phyloP scores from a whole-genome alignment of 768 basidiomycete species.

The Xanthoconium stramineum region DNA sequence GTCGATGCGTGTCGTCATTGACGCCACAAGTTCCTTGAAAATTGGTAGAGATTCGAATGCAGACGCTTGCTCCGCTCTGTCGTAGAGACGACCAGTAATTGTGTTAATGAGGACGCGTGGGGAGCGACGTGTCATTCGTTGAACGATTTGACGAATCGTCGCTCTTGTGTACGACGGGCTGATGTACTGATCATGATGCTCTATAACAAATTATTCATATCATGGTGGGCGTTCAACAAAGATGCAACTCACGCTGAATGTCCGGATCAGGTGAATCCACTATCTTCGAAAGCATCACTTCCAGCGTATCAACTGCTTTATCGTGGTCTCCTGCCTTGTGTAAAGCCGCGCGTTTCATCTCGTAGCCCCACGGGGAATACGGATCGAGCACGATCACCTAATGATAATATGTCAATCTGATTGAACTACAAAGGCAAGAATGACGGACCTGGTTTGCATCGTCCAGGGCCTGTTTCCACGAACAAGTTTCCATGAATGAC shows the following conservation, averaged over 20 bases:
- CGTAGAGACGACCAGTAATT: background rate
- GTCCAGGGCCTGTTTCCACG: background rate
- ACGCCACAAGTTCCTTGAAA: background rate
- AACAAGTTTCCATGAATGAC: background rate
- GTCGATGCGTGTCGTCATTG: background rate
- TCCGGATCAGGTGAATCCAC: background rate
- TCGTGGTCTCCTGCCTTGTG: background rate
- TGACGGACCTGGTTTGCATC: background rate
- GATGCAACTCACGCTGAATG: background rate
- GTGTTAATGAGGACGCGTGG: background rate
- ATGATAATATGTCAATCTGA: background rate
- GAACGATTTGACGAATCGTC: background rate
- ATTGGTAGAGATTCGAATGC: background rate
- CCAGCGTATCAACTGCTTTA: background rate
- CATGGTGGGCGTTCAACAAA: background rate
- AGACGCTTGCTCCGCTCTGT: background rate
- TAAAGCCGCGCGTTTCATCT: background rate
- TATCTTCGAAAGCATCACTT: background rate
- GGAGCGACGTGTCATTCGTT: background rate
- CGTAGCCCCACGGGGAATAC: background rate
- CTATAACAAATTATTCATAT: background rate
- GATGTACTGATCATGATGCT: background rate
- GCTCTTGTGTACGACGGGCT: background rate
- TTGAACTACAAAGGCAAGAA: background rate
- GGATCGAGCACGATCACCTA: background rate